Evolutionary conservation across 352 stramenopile species (phyloP), one percentile per base, ranked within the genome.

Genomic region (Pythium periplocum): DNA sequence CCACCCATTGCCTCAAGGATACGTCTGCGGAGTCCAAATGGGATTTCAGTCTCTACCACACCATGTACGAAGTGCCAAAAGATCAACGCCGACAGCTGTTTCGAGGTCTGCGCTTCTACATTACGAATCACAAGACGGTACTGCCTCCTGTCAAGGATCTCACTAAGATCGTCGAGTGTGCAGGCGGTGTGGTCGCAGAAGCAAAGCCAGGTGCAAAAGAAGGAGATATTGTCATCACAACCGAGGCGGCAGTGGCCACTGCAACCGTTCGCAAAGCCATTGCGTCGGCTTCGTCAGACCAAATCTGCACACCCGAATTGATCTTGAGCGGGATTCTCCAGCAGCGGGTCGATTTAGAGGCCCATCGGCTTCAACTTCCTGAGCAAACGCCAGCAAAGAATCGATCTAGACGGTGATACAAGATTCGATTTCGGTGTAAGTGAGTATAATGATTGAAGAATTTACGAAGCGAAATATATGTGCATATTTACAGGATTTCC

Each of bases 81-180:
- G 40, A 31, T 2, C 11, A 68, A 31, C 62, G 71, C 26, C 62
- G 58, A 0, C 32, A 53, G 45, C 60, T 82, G 5, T 69, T 82
- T 40, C 45, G 40, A 1, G 71, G 62, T 4, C 45, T 63, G 11
- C 57, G 44, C 2, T 64, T 82, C 35, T 82, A 71, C 53, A 75
- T 82, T 47, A 75, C 64, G n/a, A 71, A 65, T 44, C 68, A 82
- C 66, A 76, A 76, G 47, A 73, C 59, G 12, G 48, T 82, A 42
- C 50, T 62, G 33, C 65, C 65, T 31, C 55, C 65, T 6, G 44
- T 64, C 2, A 59, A 56, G 7, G 65, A 73, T 32, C 53, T 73
- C 40, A 44, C 55, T 6, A 69, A 64, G 50, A 74, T 74, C 33
- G 57, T 74, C 26, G 57, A 66, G 44, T 65, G 54, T 35, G 66